Conservation (phyloP, 169 alveolate genomes). For the Fabrea salina region DNA sequence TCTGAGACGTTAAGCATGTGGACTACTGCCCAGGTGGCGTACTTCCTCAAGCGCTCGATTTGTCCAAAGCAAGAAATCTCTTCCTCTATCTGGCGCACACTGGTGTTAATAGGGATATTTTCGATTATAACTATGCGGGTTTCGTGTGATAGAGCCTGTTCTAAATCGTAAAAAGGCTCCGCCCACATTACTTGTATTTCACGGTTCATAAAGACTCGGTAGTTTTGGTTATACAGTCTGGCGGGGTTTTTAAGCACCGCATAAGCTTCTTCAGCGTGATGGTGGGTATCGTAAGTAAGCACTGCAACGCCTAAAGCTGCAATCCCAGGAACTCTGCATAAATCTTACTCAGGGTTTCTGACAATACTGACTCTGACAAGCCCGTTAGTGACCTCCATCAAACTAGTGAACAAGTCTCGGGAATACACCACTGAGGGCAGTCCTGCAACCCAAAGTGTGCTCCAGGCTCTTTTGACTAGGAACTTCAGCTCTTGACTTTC, state of each 20-base stretch:
- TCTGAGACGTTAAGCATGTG: neutral
- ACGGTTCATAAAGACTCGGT: slow-evolving; percentile 10
- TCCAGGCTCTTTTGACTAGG: slow-evolving; percentile 22
- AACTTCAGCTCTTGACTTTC: neutral
- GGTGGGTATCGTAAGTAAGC: slow-evolving; percentile 1
- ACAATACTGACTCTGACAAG: neutral
- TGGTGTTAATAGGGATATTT: neutral
- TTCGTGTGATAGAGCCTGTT: neutral
- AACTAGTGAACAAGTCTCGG: slow-evolving; percentile 21
- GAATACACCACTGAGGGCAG: slow-evolving; percentile 13
- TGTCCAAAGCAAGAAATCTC: slow-evolving; percentile 27
- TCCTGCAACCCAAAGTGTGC: slow-evolving; percentile 28
- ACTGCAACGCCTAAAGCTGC: slow-evolving; percentile 18
- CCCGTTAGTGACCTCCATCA: slow-evolving; percentile 1
- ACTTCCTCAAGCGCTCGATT: slow-evolving; percentile 6
- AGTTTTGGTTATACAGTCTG: slow-evolving; percentile 6
- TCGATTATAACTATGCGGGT: slow-evolving; percentile 3
- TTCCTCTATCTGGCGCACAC: slow-evolving; percentile 19
- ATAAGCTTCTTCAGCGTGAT: slow-evolving; percentile 31
- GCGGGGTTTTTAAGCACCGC: slow-evolving; percentile 1
- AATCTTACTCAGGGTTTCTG: slow-evolving; percentile 25
- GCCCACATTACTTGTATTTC: slow-evolving; percentile 34
- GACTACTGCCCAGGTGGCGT: slow-evolving; percentile 13
- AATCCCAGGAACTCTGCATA: slow-evolving; percentile 29
- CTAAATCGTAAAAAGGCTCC: slow-evolving; percentile 30